Evolutionary conservation across 768 basidiomycete species (phyloP).

Genomic region (Calocybe gangraenosa): DNA sequence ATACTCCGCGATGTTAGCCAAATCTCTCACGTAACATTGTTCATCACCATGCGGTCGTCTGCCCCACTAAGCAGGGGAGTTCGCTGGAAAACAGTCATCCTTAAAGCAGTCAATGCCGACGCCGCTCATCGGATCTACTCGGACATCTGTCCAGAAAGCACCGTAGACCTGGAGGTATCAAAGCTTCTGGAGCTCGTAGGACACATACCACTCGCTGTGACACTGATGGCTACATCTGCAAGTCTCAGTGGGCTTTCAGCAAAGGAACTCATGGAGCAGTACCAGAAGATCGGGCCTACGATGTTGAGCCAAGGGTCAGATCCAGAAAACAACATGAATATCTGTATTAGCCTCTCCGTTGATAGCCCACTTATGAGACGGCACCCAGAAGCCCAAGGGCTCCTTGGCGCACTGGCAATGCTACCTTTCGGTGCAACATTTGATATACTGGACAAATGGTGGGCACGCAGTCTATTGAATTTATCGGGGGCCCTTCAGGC

Average conservation of each 20-base stretch:
- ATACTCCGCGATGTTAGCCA: background rate
- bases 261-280: slow-evolving; percentile 2
- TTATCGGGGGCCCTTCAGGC: slow-evolving; percentile 1
- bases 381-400: background rate
- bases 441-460: slow-evolving; percentile 10
- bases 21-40: background rate
- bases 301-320: slow-evolving; percentile 8
- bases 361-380: slow-evolving; percentile 2
- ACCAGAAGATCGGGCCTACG: background rate
- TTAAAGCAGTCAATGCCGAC: slow-evolving; percentile 15
- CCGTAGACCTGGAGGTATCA: slow-evolving; percentile 18
- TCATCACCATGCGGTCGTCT: background rate
- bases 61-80: slow-evolving; percentile 21
- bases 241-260: background rate
- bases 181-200: slow-evolving; percentile 20
- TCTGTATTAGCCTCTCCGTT: slow-evolving; percentile 9
- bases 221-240: slow-evolving; percentile 24
- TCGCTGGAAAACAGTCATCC: slow-evolving; percentile 15
- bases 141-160: slow-evolving; percentile 15
- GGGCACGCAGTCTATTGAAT: slow-evolving; percentile 6
- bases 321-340: slow-evolving; percentile 4
- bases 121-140: slow-evolving; percentile 18
- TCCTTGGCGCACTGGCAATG: slow-evolving; percentile 19
- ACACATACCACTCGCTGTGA: slow-evolving; percentile 28
- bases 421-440: slow-evolving; percentile 20